Evolutionary conservation across 2,329 filamentous ascomycete genomes (phyloP), one percentile per base, ranked within the genome.

Genomic region (Fusarium hostae): DNA sequence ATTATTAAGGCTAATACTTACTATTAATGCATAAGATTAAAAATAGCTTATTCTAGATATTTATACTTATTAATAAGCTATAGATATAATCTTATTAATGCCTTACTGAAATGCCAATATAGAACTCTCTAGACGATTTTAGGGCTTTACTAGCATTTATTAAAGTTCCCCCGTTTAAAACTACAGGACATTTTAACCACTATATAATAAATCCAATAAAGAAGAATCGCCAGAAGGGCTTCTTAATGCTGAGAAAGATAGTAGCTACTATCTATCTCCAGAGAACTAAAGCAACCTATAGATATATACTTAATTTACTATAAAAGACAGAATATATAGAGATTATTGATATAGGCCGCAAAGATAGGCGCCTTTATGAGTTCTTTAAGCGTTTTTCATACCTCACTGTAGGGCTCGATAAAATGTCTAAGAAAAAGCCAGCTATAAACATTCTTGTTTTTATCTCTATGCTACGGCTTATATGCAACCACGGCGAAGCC

Each of bases 401-500:
- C 16, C 47, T 35, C 3, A 50, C 47, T 6, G 15, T 30, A 3
- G 47, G 47, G 4, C 30, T 50, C 15, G 30, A 50, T 6, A 35
- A 50, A 12, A 20, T 9, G 0, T 50, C 47, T 2, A 50, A 50
- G n/a, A 50, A 20, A 18, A 50, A 35, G n/a, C 30, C 47, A 24
- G 30, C 47, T 1, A 50, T 24, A 9, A 69, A 66, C 4, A 54
- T 63, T 35, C 24, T 69, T 8, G 16, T 55, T 3, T 28, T 66
- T 0, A 66, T 69, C 6, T 43, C 37, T 34, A 34, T 63, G 11
- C 37, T 70, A 1, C 56, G 68, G 0, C 24, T 20, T 0, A 59
- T 68, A 22, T 68, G 65, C 32, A 41, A 68, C 16, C 54, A 70
- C 16, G 68, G 68, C 0, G 59, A 63, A 12, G 30, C 15, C 0